phyloP scores from a whole-genome alignment of 2,329 filamentous ascomycete species.

The Calonectria honghensis region DNA sequence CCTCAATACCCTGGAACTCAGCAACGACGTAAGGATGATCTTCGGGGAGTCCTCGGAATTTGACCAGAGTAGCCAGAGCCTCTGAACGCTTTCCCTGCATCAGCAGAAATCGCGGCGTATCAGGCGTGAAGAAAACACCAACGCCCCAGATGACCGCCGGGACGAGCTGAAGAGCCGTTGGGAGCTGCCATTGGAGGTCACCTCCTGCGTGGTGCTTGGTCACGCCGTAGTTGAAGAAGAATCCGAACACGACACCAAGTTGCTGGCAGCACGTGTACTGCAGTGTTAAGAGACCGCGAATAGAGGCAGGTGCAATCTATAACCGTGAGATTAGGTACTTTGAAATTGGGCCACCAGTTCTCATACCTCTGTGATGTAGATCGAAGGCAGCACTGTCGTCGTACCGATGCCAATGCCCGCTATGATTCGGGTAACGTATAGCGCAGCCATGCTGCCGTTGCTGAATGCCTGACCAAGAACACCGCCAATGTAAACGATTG shows the following conservation, averaged over 20 bases:
- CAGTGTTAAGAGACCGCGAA: constrained; percentile 57
- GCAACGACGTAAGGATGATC: constrained; percentile 54
- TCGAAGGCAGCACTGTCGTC: constrained; percentile 53
- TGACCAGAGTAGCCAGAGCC: constrained; percentile 46
- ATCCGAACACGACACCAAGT: constrained; percentile 58
- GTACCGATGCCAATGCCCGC: constrained; percentile 54
- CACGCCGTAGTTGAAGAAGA: constrained; percentile 61
- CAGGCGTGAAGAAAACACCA: constrained; percentile 52
- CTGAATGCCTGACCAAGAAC: constrained; percentile 57
- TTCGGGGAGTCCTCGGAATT: constrained; percentile 53
- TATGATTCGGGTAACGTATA: constrained; percentile 54
- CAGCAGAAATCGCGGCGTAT: constrained; percentile 54
- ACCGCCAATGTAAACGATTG: constrained; percentile 61
- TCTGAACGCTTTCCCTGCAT: constrained; percentile 47
- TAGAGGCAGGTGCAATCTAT: constrained; percentile 54
- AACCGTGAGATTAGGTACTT: neutral
- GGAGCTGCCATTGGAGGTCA: constrained; percentile 55
- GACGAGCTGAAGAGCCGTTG: constrained; percentile 51
- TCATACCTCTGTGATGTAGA: constrained; percentile 55
- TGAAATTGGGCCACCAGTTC: neutral
- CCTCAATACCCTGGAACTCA: constrained; percentile 57
- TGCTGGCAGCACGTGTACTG: constrained; percentile 60
- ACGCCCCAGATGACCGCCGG: constrained; percentile 55
- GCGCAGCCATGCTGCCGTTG: constrained; percentile 50
- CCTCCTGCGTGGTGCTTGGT: constrained; percentile 54